Evolutionary conservation across 164 flowering plant species (phyloP).

Genomic region (Berberis vulgaris): DNA sequence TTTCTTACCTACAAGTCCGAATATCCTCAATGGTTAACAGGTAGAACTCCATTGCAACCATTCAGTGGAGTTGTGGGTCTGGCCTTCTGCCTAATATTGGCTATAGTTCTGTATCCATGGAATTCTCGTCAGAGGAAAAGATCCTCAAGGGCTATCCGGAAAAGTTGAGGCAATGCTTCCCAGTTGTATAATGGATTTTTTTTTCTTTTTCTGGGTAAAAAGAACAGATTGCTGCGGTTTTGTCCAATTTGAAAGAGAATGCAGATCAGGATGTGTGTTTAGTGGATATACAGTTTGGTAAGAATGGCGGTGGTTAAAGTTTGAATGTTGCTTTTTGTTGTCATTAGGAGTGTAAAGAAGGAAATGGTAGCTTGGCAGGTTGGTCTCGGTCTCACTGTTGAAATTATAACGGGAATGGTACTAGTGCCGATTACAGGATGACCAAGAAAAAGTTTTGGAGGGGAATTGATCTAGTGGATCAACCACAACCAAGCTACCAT

Average conservation of each 20-base stretch:
- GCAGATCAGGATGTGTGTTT: neutral
- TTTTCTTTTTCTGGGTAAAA: neutral
- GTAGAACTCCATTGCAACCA: conserved; percentile 61
- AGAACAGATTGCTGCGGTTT: neutral
- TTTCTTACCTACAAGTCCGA: conserved; percentile 37
- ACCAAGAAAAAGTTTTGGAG: too few relatives aligned
- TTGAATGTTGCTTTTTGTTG: neutral
- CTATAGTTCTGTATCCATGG: conserved; percentile 51
- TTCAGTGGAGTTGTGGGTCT: conserved; percentile 72
- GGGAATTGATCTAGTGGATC: too few relatives aligned
- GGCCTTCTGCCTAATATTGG: conserved; percentile 38
- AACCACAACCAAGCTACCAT: too few relatives aligned
- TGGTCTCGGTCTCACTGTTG: neutral
- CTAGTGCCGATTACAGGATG: too few relatives aligned
- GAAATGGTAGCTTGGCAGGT: neutral
- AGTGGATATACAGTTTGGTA: neutral
- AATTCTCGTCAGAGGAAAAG: conserved; percentile 19
- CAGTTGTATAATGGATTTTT: neutral
- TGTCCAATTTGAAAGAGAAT: neutral
- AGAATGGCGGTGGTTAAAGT: too few relatives aligned
- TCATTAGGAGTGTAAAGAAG: neutral
- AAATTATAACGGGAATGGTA: too few relatives aligned
- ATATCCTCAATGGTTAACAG: conserved; percentile 56
- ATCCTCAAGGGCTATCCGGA: conserved; percentile 14
- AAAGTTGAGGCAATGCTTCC: conserved; percentile 8